Evolutionary conservation across 2,329 filamentous ascomycete species (phyloP).

Genomic region (Cordyceps cateniannulata): DNA sequence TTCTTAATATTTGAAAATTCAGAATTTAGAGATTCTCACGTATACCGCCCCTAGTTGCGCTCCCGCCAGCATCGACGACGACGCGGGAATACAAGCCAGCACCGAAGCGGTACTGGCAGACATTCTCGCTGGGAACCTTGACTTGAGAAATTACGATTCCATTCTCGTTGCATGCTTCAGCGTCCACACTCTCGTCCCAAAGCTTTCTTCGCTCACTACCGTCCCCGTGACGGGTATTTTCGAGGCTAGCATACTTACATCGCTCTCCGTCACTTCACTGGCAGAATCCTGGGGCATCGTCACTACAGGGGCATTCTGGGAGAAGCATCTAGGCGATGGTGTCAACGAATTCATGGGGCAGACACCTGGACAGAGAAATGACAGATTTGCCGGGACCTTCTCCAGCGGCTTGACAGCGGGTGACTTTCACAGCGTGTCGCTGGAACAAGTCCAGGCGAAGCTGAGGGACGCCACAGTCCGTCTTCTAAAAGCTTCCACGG

Average conservation of each 20-base stretch:
- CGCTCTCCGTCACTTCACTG: conserved; percentile 43
- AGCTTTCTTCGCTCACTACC: conserved; percentile 37
- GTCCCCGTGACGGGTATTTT: conserved; percentile 62
- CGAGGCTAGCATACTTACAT: conserved; percentile 67
- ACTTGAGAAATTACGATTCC: conserved; percentile 54
- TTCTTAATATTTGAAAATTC: conserved; percentile 9
- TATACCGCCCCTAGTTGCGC: conserved; percentile 60
- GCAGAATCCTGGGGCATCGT: conserved; percentile 72
- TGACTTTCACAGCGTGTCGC: conserved; percentile 67
- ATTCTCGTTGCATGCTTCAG: conserved; percentile 87
- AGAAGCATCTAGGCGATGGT: conserved; percentile 60
- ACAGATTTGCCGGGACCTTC: conserved; percentile 69
- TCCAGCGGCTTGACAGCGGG: conserved; percentile 75
- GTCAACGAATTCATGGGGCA: conserved; percentile 58
- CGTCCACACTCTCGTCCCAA: conserved; percentile 66
- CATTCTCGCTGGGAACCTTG: conserved; percentile 33
- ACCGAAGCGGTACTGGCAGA: conserved; percentile 54
- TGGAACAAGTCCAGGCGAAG: conserved; percentile 55
- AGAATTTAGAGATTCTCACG: conserved; percentile 47
- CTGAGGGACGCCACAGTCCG: conserved; percentile 64
- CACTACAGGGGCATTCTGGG: conserved; percentile 81
- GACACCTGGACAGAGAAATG: conserved; percentile 24
- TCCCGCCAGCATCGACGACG: conserved; percentile 73
- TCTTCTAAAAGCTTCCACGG: conserved; percentile 50
- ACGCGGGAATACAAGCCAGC: conserved; percentile 58